phyloP scores from a whole-genome alignment of 2,329 filamentous ascomycete species.

The Aspergillus bombycis region DNA sequence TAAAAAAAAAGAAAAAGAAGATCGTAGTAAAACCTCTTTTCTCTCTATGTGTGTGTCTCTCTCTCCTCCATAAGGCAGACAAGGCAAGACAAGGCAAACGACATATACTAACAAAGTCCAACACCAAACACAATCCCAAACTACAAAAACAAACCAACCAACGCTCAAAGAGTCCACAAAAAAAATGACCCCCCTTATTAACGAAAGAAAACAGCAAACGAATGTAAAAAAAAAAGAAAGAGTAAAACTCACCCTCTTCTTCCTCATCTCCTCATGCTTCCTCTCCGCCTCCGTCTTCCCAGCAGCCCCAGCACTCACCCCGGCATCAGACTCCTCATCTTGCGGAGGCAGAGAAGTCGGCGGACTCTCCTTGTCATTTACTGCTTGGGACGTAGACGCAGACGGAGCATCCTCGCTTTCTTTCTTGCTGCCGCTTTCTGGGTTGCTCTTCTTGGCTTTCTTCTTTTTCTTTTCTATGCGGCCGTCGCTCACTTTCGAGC shows the following conservation, averaged over 20 bases:
- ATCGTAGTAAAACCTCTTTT: no score
- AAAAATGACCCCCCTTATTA: not conserved
- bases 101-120: not conserved
- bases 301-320: slow-evolving; percentile 28
- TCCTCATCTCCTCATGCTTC: slow-evolving; percentile 76
- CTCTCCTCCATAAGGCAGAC: not conserved
- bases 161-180: not conserved
- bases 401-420: not conserved
- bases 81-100: not conserved
- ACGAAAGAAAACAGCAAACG: slow-evolving; percentile 1
- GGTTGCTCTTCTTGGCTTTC: slow-evolving; percentile 45
- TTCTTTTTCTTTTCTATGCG: slow-evolving; percentile 53
- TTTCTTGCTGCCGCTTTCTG: not conserved
- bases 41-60: no score
- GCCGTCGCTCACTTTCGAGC: slow-evolving; percentile 63
- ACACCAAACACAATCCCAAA: not conserved
- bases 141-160: not conserved
- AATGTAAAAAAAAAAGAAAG: slow-evolving; percentile 1
- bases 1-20: no score
- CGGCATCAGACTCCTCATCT: slow-evolving; percentile 27
- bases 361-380: slow-evolving; percentile 21
- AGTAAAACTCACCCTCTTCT: slow-evolving; percentile 69
- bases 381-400: not conserved
- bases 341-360: not conserved
- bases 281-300: slow-evolving; percentile 84